phyloP scores from a whole-genome alignment of 2,329 filamentous ascomycete species.

The Colletotrichum orchidophilum region DNA sequence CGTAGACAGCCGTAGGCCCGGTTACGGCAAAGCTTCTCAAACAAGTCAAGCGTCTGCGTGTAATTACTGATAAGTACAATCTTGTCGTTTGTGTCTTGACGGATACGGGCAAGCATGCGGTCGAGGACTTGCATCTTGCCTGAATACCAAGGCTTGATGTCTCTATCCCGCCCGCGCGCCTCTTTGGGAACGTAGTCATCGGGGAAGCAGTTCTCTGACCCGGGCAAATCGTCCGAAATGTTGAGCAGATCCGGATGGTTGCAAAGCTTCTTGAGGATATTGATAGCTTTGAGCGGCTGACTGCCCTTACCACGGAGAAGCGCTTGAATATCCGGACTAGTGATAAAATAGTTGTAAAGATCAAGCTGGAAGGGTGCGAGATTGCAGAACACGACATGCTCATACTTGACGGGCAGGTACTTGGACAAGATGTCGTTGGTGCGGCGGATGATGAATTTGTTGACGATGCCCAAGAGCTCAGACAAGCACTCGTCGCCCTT shows the following conservation, averaged over 20 bases:
- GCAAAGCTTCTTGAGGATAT: slow-evolving; percentile 96
- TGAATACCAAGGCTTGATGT: slow-evolving; percentile 94
- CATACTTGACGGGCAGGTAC: slow-evolving; percentile 97
- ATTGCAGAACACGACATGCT: slow-evolving; percentile 98
- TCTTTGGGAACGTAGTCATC: slow-evolving; percentile 92
- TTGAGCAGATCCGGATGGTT: slow-evolving; percentile 96
- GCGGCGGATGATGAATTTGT: slow-evolving; percentile 97
- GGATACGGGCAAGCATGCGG: slow-evolving; percentile 94
- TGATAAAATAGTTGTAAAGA: slow-evolving; percentile 97
- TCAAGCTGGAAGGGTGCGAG: slow-evolving; percentile 91
- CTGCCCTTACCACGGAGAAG: slow-evolving; percentile 93
- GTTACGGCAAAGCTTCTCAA: slow-evolving; percentile 87
- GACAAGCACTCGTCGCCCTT: slow-evolving; percentile 84
- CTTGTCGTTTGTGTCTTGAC: slow-evolving; percentile 97
- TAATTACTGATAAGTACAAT: slow-evolving; percentile 99
- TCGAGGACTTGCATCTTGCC: slow-evolving; percentile 99
- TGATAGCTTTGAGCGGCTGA: slow-evolving; percentile 95
- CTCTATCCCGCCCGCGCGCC: slow-evolving; percentile 85
- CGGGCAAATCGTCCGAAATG: slow-evolving; percentile 83
- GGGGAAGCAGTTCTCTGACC: slow-evolving; percentile 83
- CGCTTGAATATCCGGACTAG: slow-evolving; percentile 92
- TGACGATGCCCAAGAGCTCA: slow-evolving; percentile 86
- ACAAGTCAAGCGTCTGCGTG: slow-evolving; percentile 93
- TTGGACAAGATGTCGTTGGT: slow-evolving; percentile 99
- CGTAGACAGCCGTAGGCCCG: slow-evolving; percentile 87